Percentiles rank a stretch among this genome's conserved stretches.
These are phyloP conservation scores for Trichosporon faecale DNA, from an alignment of 1,284 basidiomycete genomes.

Conservation along the genomic window DNA sequence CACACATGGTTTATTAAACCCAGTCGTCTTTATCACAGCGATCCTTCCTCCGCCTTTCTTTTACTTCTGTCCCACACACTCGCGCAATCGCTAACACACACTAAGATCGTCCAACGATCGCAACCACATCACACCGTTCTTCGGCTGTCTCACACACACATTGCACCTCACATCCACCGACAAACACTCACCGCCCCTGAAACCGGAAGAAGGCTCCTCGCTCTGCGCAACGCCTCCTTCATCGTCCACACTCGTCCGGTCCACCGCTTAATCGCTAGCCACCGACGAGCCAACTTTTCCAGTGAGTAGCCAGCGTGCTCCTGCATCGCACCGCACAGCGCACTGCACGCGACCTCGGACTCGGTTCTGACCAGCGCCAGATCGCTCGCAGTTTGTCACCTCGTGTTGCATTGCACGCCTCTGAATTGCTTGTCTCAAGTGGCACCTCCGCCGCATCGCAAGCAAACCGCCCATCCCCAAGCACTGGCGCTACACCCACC, in stretches of 20 bases:
- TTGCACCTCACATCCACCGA: not conserved
- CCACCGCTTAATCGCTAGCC: not conserved
- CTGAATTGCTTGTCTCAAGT: constrained; percentile 1
- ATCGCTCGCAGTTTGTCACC: not conserved
- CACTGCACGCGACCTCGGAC: not conserved
- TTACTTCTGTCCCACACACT: not conserved
- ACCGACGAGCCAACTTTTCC: not conserved
- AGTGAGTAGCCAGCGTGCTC: not conserved
- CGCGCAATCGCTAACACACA: constrained; percentile 3
- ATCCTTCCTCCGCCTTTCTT: not conserved
- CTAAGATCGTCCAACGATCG: constrained; percentile 2
- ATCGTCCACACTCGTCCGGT: not conserved
- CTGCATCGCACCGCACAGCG: not conserved
- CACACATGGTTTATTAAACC: constrained; percentile 5
- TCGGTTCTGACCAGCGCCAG: not conserved
- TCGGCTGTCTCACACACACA: not conserved
- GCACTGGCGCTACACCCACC: not conserved
- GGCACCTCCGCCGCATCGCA: not conserved
- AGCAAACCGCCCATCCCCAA: not conserved
- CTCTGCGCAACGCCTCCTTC: not conserved
- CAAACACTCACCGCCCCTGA: not conserved
- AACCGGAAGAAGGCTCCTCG: not conserved
- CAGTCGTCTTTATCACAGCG: not conserved
- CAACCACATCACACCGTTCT: not conserved
- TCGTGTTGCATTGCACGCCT: not conserved